These are phyloP conservation scores for Fusarium agapanthi DNA, from an alignment of 2,329 filamentous ascomycete genomes.

Conservation along the genomic window DNA sequence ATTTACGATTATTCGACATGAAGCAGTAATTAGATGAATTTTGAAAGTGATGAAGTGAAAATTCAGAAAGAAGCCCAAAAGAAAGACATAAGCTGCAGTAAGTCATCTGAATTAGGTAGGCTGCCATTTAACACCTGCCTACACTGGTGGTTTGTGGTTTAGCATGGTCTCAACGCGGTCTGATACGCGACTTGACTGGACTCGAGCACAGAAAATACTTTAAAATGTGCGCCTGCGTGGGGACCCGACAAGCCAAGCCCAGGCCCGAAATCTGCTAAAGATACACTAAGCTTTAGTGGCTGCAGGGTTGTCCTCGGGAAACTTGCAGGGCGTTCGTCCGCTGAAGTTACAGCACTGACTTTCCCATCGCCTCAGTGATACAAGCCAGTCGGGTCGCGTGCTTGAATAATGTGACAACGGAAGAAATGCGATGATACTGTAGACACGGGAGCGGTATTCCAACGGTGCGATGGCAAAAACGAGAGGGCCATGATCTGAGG, in stretches of 20 bases:
- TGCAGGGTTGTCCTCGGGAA: conserved; percentile 2
- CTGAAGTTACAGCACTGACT: conserved; percentile 6
- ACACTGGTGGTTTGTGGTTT: conserved; percentile 10
- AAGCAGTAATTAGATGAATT: not conserved
- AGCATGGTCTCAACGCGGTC: conserved; percentile 22
- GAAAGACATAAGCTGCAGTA: not conserved
- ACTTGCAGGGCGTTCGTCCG: conserved; percentile 17
- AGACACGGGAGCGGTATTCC: not conserved
- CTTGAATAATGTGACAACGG: not conserved
- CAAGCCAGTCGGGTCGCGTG: conserved; percentile 13
- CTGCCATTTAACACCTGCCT: conserved; percentile 3
- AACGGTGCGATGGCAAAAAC: not conserved
- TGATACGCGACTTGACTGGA: conserved; percentile 29
- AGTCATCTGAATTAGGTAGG: not conserved
- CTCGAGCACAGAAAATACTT: conserved; percentile 21
- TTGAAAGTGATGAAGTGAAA: not conserved
- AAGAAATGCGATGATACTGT: not conserved
- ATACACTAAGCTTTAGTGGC: conserved; percentile 30
- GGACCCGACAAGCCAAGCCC: not conserved
- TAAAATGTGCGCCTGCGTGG: conserved; percentile 12
- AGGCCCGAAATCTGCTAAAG: conserved; percentile 23
- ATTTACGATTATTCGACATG: not conserved
- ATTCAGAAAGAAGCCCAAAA: not conserved
- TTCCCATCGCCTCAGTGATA: not conserved
- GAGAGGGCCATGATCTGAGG: not conserved